Base-by-base conservation (phyloP, 139 green algal species). In the Picochlorum sp. region DNA sequence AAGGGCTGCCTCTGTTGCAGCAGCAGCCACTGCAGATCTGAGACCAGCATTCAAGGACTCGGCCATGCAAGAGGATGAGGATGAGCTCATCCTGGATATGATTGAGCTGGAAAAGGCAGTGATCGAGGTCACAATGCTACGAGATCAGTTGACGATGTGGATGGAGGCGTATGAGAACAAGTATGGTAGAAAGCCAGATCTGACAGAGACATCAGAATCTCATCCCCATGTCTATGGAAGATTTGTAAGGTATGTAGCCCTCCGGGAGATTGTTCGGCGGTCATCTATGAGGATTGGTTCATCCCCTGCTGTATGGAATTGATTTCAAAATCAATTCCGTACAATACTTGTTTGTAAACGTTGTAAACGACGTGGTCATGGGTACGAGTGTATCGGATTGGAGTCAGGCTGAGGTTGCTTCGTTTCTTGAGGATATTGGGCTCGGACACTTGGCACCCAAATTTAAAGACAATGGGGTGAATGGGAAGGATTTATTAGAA, bases 181-280 rank as follows among this genome's bases (percentile, higher is more conserved):
- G 28, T 24, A 50, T 57, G 60, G 60, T 59, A 23, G 34, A 38
- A 66, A 70, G 49, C 21, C 64, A 37, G 51, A 31, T 30, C 14
- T 70, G 37, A 65, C 16, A 23, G 51, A 70, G 24, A 31, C 51
- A 16, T 45, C 51, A 28, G 31, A 51, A 49, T 61, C 15, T 51
- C 51, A 70, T 31, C 64, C 64, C 13, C 24, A 52, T n/a, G 51
- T 70, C 18, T 64, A 70, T 31, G 31, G 45, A 15, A 28, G 51
- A 10, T 70, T 70, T 54, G 49, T 70, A 21, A 31, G 64, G 20
- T 70, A 65, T 31, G 64, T 70, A 20, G 64, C 64, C 8, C 23
- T 70, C 26, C 41, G 64, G 18, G 64, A 70, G 37, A 24, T 70
- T 9, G 51, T 70, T 14, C 49, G 64, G 26, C 11, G 23, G n/a